Conservation (phyloP, 176 grass and related monocot species). For the Oryza meyeriana region DNA sequence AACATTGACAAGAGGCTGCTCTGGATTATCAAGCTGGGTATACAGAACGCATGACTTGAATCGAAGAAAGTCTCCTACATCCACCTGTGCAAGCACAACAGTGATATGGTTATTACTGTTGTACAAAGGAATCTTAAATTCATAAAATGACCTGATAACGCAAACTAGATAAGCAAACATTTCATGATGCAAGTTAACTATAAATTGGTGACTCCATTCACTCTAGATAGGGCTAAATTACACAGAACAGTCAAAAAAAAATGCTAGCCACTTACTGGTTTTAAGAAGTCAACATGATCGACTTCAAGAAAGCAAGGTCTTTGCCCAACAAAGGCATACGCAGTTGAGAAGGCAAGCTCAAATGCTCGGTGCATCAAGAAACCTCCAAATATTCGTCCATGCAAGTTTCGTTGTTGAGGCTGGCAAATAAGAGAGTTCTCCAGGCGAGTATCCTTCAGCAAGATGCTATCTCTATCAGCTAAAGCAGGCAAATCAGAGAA, state of each 20-base stretch:
- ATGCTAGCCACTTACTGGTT: constrained; percentile 62
- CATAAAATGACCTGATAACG: neutral
- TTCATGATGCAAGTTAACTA: neutral
- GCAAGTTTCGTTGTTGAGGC: constrained; percentile 88
- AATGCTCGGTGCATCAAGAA: constrained; percentile 98
- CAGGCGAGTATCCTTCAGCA: constrained; percentile 62
- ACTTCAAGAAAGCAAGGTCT: constrained; percentile 93
- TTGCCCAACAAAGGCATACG: constrained; percentile 86
- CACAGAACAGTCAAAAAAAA: neutral
- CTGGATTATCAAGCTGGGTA: constrained; percentile 75
- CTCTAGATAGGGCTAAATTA: neutral
- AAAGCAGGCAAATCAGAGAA: constrained; percentile 96
- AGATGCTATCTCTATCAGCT: constrained; percentile 80
- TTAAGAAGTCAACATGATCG: constrained; percentile 96
- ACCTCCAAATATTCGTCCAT: constrained; percentile 89
- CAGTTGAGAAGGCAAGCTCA: constrained; percentile 93
- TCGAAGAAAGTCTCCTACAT: constrained; percentile 94
- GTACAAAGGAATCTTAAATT: neutral
- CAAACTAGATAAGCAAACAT: neutral
- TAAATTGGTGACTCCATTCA: neutral
- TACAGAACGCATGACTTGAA: constrained; percentile 95
- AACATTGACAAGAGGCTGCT: constrained; percentile 81
- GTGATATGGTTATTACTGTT: constrained; percentile 1
- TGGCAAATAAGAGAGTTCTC: constrained; percentile 89
- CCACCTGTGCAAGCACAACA: constrained; percentile 54